Base-by-base conservation (phyloP, 805 yeast species). In the Candida takata region DNA sequence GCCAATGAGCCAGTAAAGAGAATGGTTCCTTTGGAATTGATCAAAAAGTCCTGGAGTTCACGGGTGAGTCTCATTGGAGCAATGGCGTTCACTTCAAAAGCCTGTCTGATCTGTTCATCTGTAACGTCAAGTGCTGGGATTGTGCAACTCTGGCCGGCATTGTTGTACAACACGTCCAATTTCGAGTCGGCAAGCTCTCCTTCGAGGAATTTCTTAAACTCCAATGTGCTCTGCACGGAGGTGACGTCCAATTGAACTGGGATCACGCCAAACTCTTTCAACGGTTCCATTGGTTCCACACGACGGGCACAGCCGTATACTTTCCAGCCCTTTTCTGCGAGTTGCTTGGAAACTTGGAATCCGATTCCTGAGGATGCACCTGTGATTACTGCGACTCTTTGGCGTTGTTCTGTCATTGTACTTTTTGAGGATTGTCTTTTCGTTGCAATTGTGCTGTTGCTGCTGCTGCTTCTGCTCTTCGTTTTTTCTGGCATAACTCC, bases 251-350 rank as follows among this genome's bases (percentile, higher is more conserved):
- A 58, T 28, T 60, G 41, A 23, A 77, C 54, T 3, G 71, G 71
- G 18, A 53, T 58, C 4, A 79, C 60, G 31, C 65, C 61, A 31
- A 59, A 50, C 15, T 60, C 58, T 16, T 42, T 43, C 40, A 79
- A 59, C 6, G 67, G 65, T 27, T 69, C 65, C 79, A 84, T 78
- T 4, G 72, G 73, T 32, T 67, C 77, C 23, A 72, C 48, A 45
- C 86, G 69, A 54, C 94, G 67, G 3, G 92, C 87, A 38, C 83
- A 78, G 1, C 88, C 88, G 51, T 73, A 81, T 1, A 83, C 86
- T 40, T 62, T 61, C 55, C 68, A 74, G 4, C 79, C 79, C 38
- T 70, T 58, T 17, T 54, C 51, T 6, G 74, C 75, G 33, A 74
- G 60, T 39, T 70, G 77, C 25, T 63, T 58, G 24, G 77, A 65